These are phyloP conservation scores for Tremellales sp. DNA, from an alignment of 1,284 basidiomycete genomes.

Conservation along the genomic window DNA sequence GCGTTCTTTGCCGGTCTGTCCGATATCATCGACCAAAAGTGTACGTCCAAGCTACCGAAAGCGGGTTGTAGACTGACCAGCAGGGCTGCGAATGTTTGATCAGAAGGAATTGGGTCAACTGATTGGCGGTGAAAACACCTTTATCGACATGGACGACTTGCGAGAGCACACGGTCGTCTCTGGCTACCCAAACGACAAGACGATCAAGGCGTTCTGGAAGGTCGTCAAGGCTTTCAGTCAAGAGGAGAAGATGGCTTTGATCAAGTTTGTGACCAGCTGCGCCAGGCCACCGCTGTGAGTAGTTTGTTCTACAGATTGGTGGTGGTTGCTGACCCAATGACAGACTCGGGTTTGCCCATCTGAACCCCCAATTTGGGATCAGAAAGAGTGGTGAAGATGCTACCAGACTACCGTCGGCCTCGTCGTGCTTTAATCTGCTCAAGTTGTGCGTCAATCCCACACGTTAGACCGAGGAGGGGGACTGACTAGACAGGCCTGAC, in stretches of 20 bases:
- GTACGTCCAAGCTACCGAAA: conserved; percentile 36
- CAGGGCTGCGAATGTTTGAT: conserved; percentile 83
- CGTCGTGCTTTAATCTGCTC: conserved; percentile 74
- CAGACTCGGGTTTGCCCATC: conserved; percentile 76
- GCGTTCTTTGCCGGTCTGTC: conserved; percentile 65
- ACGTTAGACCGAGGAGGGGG: too few relatives aligned
- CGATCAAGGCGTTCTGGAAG: conserved; percentile 73
- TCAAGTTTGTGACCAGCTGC: conserved; percentile 88
- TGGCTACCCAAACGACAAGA: conserved; percentile 66
- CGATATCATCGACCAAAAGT: conserved; percentile 83
- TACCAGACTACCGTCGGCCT: conserved; percentile 61
- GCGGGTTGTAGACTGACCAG: neutral
- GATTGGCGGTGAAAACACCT: conserved; percentile 74
- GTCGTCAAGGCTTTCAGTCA: conserved; percentile 50
- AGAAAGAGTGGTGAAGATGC: conserved; percentile 70
- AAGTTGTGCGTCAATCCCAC: conserved; percentile 59
- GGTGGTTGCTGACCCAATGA: neutral
- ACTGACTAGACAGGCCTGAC: conserved; percentile 7
- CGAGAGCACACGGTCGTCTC: conserved; percentile 70
- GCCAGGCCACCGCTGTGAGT: conserved; percentile 79
- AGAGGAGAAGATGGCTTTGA: conserved; percentile 67
- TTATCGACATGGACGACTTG: conserved; percentile 78
- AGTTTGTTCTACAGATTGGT: neutral
- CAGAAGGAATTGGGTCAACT: conserved; percentile 84
- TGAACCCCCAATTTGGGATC: conserved; percentile 80